phyloP scores from a whole-genome alignment of 2,329 filamentous ascomycete species.

The Xylariaceae sp. region DNA sequence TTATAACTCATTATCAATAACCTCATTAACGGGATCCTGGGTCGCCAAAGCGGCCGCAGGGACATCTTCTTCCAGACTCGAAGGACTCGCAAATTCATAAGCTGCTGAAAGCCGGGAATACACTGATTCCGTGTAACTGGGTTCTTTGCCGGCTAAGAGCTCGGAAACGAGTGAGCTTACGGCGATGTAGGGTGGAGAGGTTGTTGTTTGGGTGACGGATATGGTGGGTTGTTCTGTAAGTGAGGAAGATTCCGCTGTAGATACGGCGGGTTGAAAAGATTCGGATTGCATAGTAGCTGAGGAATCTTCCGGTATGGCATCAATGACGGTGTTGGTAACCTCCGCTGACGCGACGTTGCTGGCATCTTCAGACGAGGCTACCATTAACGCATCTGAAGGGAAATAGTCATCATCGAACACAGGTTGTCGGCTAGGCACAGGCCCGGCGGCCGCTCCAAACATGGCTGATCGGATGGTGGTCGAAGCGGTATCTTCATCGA shows the following conservation, averaged over 20 bases:
- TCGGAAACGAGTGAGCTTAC: constrained; percentile 71
- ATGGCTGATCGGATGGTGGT: constrained; percentile 41
- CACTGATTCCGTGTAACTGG: constrained; percentile 75
- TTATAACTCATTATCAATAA: constrained; percentile 12
- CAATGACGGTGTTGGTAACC: too few species aligned
- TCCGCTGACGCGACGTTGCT: too few species aligned
- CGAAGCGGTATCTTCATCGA: constrained; percentile 18
- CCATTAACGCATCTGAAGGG: too few species aligned
- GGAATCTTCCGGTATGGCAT: too few species aligned
- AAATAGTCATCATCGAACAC: constrained; percentile 40
- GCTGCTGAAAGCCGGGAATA: constrained; percentile 64
- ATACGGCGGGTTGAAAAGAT: constrained; percentile 46
- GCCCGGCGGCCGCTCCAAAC: constrained; percentile 47
- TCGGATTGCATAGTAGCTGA: too few species aligned
- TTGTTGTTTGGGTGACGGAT: constrained; percentile 53
- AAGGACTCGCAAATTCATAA: constrained; percentile 48
- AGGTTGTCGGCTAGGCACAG: constrained; percentile 42
- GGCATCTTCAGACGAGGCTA: too few species aligned
- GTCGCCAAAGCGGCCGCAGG: too few species aligned
- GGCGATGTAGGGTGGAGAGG: constrained; percentile 59
- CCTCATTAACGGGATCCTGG: not conserved
- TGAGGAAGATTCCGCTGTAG: constrained; percentile 47
- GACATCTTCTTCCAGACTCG: too few species aligned
- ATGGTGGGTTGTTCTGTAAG: constrained; percentile 47
- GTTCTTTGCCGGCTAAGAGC: constrained; percentile 69